Evolutionary conservation across 2,329 filamentous ascomycete species (phyloP), one percentile per base, ranked within the genome.

Genomic region (Trichophaea hybrida): DNA sequence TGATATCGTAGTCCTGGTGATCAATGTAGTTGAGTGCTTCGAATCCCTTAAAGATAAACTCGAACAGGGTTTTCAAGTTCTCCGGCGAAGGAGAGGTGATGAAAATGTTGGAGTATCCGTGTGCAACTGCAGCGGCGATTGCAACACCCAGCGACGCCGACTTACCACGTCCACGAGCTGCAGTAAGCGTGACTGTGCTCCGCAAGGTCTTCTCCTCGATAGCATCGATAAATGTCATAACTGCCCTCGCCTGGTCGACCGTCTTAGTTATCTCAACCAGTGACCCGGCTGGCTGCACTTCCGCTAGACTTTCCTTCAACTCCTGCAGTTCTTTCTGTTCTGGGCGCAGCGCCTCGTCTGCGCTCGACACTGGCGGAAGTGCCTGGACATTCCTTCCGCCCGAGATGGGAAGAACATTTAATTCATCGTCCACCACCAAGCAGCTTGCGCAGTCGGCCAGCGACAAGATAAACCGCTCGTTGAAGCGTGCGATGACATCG

Each of bases 101-200:
- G 74, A 98, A 98, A 69, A 98, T 95, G 72, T 98, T 98, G 76
- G 89, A 95, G 74, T 98, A 98, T 32, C 93, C 93, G 70, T 97
- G 87, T 1, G 93, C 91, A 49, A 98, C 81, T 1, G 94, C 94
- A 2, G 93, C 89, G 2, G 93, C 93, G 48, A 98, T 86, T 2
- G 93, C 89, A 55, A 98, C 84, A 74, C 93, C 93, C 69, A 98
- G 80, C 32, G 93, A 93, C 15, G 93, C 94, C 17, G 93, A 98
- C 74, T 98, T 98, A 74, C 93, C 93, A 69, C 93, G 84, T 72
- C 93, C 93, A 82, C 93, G 83, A 40, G 85, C 91, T 15, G 93
- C 93, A 8, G 93, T 98, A 67, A 98, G 73, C 0, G 93, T 86
- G 38, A 98, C 93, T 0, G 93, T 98, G 72, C 86, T 95, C 66